phyloP scores from a whole-genome alignment of 495 filamentous ascomycete species.

The Tuber indicum region DNA sequence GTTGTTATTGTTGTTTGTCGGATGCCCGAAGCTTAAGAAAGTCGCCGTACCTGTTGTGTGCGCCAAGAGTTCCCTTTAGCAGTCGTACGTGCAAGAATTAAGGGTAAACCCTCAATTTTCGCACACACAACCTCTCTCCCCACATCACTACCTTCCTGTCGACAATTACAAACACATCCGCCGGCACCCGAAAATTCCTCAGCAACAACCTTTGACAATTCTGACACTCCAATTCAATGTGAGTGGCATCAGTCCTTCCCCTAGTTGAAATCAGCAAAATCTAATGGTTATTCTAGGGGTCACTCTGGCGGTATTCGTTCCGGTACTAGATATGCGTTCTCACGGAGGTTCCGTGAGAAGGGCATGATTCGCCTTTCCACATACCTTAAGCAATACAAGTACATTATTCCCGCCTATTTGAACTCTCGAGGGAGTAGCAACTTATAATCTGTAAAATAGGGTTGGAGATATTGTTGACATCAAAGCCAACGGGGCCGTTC shows the following conservation, averaged over 20 bases:
- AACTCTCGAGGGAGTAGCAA: slow-evolving; percentile 29
- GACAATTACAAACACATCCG: slow-evolving; percentile 22
- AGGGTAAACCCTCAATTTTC: slow-evolving; percentile 24
- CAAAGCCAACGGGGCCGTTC: slow-evolving; percentile 93
- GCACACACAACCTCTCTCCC: slow-evolving; percentile 19
- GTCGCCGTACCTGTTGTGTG: slow-evolving; percentile 5
- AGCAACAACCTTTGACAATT: slow-evolving; percentile 22
- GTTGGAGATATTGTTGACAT: slow-evolving; percentile 97
- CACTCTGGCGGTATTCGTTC: slow-evolving; percentile 90
- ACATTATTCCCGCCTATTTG: slow-evolving; percentile 41
- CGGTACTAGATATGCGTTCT: slow-evolving; percentile 96
- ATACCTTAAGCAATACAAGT: slow-evolving; percentile 88
- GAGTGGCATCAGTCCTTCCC: slow-evolving; percentile 5
- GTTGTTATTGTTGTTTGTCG: slow-evolving; percentile 44
- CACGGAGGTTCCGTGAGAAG: slow-evolving; percentile 84
- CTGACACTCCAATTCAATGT: slow-evolving; percentile 29
- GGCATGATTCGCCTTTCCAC: slow-evolving; percentile 83
- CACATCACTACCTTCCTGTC: slow-evolving; percentile 9
- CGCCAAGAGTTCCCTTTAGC: slow-evolving; percentile 22
- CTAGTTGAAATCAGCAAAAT: slow-evolving; percentile 34
- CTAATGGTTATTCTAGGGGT: slow-evolving; percentile 60
- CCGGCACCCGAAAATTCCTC: slow-evolving; percentile 40
- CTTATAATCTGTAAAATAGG: slow-evolving; percentile 47
- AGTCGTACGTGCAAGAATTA: slow-evolving; percentile 14
- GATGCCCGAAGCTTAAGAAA: slow-evolving; percentile 25